phyloP scores from a whole-genome alignment of 345 rosid species.

The Barbarea vulgaris region DNA sequence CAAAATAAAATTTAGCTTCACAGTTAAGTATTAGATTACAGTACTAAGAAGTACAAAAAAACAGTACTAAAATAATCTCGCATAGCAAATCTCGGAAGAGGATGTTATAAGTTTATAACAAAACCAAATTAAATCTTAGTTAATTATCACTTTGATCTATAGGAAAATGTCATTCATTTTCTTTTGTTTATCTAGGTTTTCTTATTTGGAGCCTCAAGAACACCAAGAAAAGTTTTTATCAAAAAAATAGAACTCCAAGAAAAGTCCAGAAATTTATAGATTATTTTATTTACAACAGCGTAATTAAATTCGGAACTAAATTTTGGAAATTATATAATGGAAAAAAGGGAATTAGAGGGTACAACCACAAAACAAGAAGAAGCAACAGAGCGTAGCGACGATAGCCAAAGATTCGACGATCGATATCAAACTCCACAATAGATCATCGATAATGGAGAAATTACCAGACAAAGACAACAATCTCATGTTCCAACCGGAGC shows the following conservation, averaged over 20 bases:
- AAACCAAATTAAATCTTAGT: not conserved
- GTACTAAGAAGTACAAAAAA: not conserved
- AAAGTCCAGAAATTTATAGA: not conserved
- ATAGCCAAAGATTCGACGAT: conserved; percentile 72
- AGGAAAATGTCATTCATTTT: not conserved
- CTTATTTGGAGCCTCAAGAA: not conserved
- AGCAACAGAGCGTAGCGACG: conserved; percentile 71
- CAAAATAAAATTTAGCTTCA: not conserved
- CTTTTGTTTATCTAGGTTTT: not conserved
- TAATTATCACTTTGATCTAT: not conserved
- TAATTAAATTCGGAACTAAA: not conserved
- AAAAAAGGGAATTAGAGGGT: conserved; percentile 52
- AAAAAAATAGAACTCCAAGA: conserved; percentile 13
- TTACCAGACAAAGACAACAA: conserved; percentile 45
- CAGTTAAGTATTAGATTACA: not conserved
- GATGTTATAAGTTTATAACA: not conserved
- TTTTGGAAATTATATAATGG: not conserved
- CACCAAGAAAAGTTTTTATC: conserved; percentile 1
- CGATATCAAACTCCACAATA: conserved; percentile 64
- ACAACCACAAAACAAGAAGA: conserved; percentile 82
- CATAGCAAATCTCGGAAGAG: not conserved
- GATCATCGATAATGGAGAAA: conserved; percentile 64
- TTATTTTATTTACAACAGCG: conserved; percentile 14
- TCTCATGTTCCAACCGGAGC: conserved; percentile 45
- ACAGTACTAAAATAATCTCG: too few species aligned